Conservation (phyloP, 306 rosid genomes). For the Cucurbita pepo region DNA sequence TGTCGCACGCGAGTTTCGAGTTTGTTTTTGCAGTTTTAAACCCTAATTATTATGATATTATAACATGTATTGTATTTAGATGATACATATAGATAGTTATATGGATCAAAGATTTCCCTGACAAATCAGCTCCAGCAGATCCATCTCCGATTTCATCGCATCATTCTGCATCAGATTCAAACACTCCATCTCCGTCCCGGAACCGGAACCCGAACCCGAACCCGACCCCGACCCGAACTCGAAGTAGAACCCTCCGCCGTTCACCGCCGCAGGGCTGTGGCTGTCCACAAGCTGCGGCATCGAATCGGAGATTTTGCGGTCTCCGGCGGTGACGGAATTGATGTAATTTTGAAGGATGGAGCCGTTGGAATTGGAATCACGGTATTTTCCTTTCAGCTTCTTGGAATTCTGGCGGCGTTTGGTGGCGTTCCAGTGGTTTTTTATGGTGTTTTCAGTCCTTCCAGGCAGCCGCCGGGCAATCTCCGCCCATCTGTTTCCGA, state of each 20-base stretch:
- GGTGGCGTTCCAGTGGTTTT: constrained; percentile 71
- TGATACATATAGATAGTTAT: background rate
- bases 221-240: constrained; percentile 4
- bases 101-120: constrained; percentile 2
- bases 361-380: background rate
- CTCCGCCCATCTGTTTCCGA: constrained; percentile 73
- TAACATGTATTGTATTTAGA: background rate
- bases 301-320: background rate
- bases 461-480: constrained; percentile 46
- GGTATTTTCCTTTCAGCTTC: constrained; percentile 11
- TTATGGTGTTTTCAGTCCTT: constrained; percentile 50
- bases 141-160: constrained; percentile 23
- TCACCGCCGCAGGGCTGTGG: background rate
- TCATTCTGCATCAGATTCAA: constrained; percentile 6
- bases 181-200: constrained; percentile 8
- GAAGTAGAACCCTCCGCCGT: background rate
- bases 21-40: background rate
- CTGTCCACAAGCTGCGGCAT: background rate
- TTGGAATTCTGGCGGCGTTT: constrained; percentile 35
- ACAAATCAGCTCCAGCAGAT: constrained; percentile 18
- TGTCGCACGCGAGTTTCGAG: background rate
- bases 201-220: background rate
- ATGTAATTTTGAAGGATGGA: constrained; percentile 37
- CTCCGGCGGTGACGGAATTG: constrained; percentile 6
- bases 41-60: background rate